Conservation (phyloP, 108 stramenopile species). For the Bacterosira constricta region DNA sequence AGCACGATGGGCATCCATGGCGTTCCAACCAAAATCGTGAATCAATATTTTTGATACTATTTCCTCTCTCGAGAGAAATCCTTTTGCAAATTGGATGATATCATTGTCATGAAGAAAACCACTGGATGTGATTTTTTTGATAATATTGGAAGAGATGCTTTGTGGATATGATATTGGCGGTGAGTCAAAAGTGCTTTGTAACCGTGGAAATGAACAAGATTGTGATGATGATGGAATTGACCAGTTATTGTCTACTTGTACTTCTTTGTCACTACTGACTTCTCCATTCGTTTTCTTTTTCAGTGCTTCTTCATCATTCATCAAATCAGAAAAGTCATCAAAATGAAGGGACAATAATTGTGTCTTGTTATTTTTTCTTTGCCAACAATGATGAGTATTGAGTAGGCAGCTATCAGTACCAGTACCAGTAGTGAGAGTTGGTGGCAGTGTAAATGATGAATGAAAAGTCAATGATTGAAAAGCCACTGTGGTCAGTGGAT, state of each 20-base stretch:
- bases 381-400: not conserved
- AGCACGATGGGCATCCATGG: conserved; percentile 44
- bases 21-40: conserved; percentile 35
- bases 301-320: not conserved
- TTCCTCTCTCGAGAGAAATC: conserved; percentile 19
- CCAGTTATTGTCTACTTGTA: no score
- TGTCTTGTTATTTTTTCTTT: not conserved
- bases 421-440: no score
- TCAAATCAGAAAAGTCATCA: not conserved
- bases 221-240: not conserved
- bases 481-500: not conserved
- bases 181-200: conserved; percentile 10
- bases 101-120: conserved; percentile 41
- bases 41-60: conserved; percentile 27
- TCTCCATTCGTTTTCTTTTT: not conserved
- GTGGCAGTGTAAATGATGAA: no score
- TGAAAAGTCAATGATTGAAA: no score
- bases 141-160: conserved; percentile 3
- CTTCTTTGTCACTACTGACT: no score
- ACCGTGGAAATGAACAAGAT: conserved; percentile 21
- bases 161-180: conserved; percentile 13
- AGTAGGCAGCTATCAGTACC: no score
- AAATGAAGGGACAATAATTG: not conserved
- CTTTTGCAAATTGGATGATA: conserved; percentile 19
- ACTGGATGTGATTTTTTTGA: not conserved